phyloP scores from a whole-genome alignment of 805 yeast species.

The Spathaspora boniae region DNA sequence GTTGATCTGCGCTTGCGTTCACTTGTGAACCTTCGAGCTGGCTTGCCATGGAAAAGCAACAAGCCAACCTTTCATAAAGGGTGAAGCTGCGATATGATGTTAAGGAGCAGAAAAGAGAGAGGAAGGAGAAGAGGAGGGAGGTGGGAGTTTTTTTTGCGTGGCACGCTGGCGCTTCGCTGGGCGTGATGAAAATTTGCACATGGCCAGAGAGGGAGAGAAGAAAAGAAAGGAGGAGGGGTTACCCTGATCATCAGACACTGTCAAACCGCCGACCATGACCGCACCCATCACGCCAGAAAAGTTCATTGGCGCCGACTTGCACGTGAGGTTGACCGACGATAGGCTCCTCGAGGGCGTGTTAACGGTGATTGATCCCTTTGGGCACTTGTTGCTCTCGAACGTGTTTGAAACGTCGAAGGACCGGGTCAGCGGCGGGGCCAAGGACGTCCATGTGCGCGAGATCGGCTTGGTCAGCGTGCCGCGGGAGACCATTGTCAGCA shows the following conservation, averaged over 20 bases:
- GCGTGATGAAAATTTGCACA: neutral
- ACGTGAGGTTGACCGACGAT: conserved; percentile 25
- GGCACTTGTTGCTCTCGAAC: conserved; percentile 36
- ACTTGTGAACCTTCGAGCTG: conserved; percentile 23
- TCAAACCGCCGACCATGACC: too few relatives aligned
- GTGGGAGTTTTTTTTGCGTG: conserved; percentile 1
- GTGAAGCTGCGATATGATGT: conserved; percentile 40
- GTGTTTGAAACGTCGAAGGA: conserved; percentile 31
- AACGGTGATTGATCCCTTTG: conserved; percentile 42
- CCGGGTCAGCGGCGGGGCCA: conserved; percentile 17
- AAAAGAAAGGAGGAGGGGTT: neutral
- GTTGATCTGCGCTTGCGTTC: conserved; percentile 37
- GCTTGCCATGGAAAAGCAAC: conserved; percentile 11
- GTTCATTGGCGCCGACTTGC: conserved; percentile 31
- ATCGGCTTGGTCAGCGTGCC: conserved; percentile 57
- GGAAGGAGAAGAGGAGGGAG: neutral
- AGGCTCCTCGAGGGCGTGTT: conserved; percentile 35
- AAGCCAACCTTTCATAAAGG: conserved; percentile 20
- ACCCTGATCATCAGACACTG: neutral
- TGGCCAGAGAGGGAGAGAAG: conserved; percentile 3
- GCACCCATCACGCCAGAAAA: conserved; percentile 14
- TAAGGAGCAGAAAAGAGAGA: conserved; percentile 16
- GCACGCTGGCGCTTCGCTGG: too few relatives aligned
- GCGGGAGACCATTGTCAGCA: conserved; percentile 29
- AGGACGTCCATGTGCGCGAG: conserved; percentile 30